Base-by-base conservation (phyloP, 495 filamentous ascomycete genomes). In the Hyaloscypha bicolor region DNA sequence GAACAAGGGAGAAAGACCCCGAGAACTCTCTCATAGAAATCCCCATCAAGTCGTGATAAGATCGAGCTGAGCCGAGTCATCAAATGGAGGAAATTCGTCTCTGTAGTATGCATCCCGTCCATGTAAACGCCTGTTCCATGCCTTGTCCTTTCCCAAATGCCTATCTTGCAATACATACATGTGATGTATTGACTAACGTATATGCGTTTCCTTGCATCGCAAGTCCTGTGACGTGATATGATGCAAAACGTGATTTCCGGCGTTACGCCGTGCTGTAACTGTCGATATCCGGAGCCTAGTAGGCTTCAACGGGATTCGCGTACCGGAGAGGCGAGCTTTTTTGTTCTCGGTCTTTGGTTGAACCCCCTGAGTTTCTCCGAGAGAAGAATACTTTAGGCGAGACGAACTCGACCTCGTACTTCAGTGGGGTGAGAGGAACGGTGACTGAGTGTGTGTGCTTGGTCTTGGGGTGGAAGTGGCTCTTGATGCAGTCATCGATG, bases 401-500 rank as follows among this genome's bases (percentile, higher is more conserved):
- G 6, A 75, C 71, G 39, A 72, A 69, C 39, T 75, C 73, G 52
- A 75, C 60, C 39, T 70, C 62, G 19, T 63, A 52, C 30, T 73
- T 68, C 8, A 71, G 19, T 9, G 37, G 64, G 2, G 73, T 75
- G 22, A 71, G 60, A 3, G 73, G 73, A 1, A 73, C 45, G 14
- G 42, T 42, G 66, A 73, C 60, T 4, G 59, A 53, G 55, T 68
- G 68, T 3, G 64, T 68, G 48, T 65, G 53, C 31, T 67, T 64
- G 42, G 42, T 48, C 57, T 66, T 66, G 19, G 60, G 29, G 25
- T 68, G 60, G 45, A 73, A 73, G 45, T 58, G 71, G 2, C 67
- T 61, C 58, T 74, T 74, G 72, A 72, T 72, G 79, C 89, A 91
- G 78, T 99, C 94, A 73, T 99, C 95, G 65, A 96, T 90, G 55